phyloP scores from a whole-genome alignment of 192 early-diverging fungal genomes.

The Linnemannia exigua region DNA sequence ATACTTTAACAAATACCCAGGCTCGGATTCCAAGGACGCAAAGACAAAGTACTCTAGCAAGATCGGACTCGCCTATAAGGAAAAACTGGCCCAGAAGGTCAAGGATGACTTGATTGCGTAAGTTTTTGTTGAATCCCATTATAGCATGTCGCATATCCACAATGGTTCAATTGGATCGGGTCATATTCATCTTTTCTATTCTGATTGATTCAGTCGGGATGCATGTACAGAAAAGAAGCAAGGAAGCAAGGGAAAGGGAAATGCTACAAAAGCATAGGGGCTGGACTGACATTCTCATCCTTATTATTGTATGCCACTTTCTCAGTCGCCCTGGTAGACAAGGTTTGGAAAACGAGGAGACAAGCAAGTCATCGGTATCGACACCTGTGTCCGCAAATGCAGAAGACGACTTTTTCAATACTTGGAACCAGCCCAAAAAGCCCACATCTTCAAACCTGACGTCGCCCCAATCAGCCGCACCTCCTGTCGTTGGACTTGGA shows the following conservation, averaged over 20 bases:
- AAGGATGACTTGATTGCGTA: conserved; percentile 77
- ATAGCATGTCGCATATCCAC: background rate
- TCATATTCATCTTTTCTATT: background rate
- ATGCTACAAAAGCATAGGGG: background rate
- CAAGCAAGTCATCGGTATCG: conserved; percentile 10
- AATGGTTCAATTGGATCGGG: background rate
- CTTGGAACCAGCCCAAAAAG: conserved; percentile 52
- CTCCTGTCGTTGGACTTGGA: conserved; percentile 38
- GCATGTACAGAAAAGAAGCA: background rate
- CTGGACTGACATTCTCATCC: background rate
- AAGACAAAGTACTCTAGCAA: conserved; percentile 86
- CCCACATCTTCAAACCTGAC: background rate
- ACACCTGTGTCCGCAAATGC: conserved; percentile 7
- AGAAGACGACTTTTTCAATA: conserved; percentile 52
- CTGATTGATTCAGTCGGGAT: too few relatives aligned
- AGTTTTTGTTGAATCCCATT: conserved; percentile 3
- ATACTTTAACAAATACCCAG: conserved; percentile 82
- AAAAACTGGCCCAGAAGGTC: conserved; percentile 75
- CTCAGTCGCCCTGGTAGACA: conserved; percentile 40
- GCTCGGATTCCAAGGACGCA: conserved; percentile 72
- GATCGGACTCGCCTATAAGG: conserved; percentile 84
- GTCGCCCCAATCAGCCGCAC: conserved; percentile 11
- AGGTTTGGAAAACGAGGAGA: conserved; percentile 35
- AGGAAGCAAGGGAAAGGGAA: background rate
- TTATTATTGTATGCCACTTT: background rate